These are phyloP conservation scores for Jackrogersella multiformis DNA, from an alignment of 495 filamentous ascomycete genomes.

Conservation along the genomic window DNA sequence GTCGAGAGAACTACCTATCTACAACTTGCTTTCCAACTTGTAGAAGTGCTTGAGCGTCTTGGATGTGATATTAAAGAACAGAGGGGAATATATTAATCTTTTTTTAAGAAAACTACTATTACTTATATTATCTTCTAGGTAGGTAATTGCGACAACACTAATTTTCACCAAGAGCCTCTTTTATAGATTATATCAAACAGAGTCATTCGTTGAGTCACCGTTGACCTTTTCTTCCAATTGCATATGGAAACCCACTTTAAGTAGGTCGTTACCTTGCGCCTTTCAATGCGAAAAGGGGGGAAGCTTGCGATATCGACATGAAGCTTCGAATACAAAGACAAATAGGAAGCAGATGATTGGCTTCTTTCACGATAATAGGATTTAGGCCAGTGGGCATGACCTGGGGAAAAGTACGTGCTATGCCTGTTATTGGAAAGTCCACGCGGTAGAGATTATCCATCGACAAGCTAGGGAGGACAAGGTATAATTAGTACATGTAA, in stretches of 20 bases:
- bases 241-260: neutral
- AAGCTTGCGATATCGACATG: neutral
- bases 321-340: slow-evolving; percentile 7
- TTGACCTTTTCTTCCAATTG: neutral
- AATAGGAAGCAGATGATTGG: slow-evolving; percentile 35
- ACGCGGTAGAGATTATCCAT: slow-evolving; percentile 14
- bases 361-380: neutral
- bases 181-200: neutral
- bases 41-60: neutral
- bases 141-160: neutral
- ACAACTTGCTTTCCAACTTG: slow-evolving; percentile 2
- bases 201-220: slow-evolving; percentile 14
- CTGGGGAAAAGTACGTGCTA: slow-evolving; percentile 2
- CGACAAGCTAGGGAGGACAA: neutral
- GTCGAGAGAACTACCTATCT: slow-evolving; percentile 27
- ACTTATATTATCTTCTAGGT: neutral
- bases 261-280: neutral
- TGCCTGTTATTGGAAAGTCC: slow-evolving; percentile 35
- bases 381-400: slow-evolving; percentile 26
- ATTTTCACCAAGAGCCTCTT: neutral
- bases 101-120: neutral
- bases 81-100: neutral
- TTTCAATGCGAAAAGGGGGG: neutral
- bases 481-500: no score
- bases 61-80: neutral